Evolutionary conservation across 2,329 filamentous ascomycete genomes (phyloP).

Genomic region (Taxawa tesnikishii): DNA sequence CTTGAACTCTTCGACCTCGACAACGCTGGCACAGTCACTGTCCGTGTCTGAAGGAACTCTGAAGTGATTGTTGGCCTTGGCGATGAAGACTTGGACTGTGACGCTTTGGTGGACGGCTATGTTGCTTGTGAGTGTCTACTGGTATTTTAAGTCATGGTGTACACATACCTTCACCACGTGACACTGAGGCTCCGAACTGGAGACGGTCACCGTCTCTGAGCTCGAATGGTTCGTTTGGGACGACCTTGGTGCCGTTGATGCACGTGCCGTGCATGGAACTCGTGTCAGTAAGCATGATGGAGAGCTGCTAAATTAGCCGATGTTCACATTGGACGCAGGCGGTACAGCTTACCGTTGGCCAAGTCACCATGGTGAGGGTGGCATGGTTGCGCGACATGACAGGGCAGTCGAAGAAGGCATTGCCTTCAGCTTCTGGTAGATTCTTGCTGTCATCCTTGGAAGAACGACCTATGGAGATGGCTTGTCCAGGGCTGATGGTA

Average conservation of each 20-base stretch:
- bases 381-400: slow-evolving; percentile 24
- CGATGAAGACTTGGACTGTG: no score
- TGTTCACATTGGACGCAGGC: neutral
- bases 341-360: slow-evolving; percentile 2
- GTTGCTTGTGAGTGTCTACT: no score
- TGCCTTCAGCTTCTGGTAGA: slow-evolving; percentile 12
- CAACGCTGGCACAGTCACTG: no score
- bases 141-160: no score
- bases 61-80: no score
- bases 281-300: slow-evolving; percentile 18
- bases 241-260: slow-evolving; percentile 18
- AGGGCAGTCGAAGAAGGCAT: slow-evolving; percentile 23
- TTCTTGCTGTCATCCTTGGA: slow-evolving; percentile 26
- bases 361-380: slow-evolving; percentile 11
- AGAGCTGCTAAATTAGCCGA: slow-evolving; percentile 2
- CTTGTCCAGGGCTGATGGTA: slow-evolving; percentile 14
- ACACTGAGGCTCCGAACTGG: slow-evolving; percentile 17
- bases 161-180: slow-evolving; percentile 2
- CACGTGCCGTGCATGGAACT: slow-evolving; percentile 21
- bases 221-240: slow-evolving; percentile 6
- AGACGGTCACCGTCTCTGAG: slow-evolving; percentile 17
- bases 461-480: slow-evolving; percentile 28
- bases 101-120: no score
- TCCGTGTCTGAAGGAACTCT: no score
- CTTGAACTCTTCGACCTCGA: no score